phyloP scores from a whole-genome alignment of 805 yeast genomes.

The Candida chilensis region DNA sequence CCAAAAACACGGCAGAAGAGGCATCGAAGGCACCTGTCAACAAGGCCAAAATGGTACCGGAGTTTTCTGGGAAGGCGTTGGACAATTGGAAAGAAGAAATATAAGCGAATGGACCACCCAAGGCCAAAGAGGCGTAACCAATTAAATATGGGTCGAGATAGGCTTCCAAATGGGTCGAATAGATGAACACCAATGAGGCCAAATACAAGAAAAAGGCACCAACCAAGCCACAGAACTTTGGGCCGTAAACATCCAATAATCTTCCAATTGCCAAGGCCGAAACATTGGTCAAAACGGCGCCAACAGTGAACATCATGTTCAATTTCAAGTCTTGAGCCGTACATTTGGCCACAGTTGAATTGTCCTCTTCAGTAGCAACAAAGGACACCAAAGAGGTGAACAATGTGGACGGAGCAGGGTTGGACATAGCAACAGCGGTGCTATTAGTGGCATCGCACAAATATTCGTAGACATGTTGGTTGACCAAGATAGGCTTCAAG shows the following conservation, averaged over 20 bases:
- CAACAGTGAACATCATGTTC: conserved; percentile 51
- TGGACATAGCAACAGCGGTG: conserved; percentile 4
- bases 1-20: conserved; percentile 43
- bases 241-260: conserved; percentile 40
- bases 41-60: conserved; percentile 43
- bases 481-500: conserved; percentile 41
- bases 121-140: conserved; percentile 44
- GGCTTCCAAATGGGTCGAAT: conserved; percentile 7
- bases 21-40: conserved; percentile 54
- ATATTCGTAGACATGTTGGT: conserved; percentile 35
- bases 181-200: conserved; percentile 36
- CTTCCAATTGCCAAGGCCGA: conserved; percentile 43
- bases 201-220: conserved; percentile 37
- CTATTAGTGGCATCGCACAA: conserved; percentile 19
- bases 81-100: conserved; percentile 50
- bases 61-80: conserved; percentile 43
- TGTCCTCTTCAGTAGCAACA: conserved; percentile 10
- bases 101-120: conserved; percentile 50
- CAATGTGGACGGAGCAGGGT: background rate
- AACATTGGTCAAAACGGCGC: conserved; percentile 46
- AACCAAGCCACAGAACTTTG: conserved; percentile 41
- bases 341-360: conserved; percentile 33
- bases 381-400: conserved; percentile 5
- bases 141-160: conserved; percentile 40
- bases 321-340: conserved; percentile 43